A percentile compares a stretch with the other conserved stretches of the same genome.
Evolutionary conservation across 352 stramenopile species (phyloP).

Genomic region (Phytophthora niederhauseri): DNA sequence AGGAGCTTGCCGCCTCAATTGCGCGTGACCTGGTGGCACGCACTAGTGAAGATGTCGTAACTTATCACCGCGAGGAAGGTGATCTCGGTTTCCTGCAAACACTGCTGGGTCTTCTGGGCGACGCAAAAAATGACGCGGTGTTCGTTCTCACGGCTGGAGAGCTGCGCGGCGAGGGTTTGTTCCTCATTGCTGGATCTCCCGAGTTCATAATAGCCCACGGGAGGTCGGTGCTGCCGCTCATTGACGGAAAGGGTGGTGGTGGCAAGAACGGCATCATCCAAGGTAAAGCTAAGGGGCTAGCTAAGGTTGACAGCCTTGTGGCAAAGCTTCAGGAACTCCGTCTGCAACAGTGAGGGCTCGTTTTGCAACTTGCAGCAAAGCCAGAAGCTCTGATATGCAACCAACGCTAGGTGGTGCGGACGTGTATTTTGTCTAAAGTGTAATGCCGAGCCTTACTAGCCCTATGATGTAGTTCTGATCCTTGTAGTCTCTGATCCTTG

Average conservation of each 20-base stretch:
- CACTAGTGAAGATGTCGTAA: slow-evolving; percentile 37
- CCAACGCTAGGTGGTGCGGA: neutral
- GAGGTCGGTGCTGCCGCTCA: slow-evolving; percentile 55
- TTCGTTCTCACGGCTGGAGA: slow-evolving; percentile 64
- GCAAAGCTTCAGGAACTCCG: slow-evolving; percentile 53
- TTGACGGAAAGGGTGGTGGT: slow-evolving; percentile 78
- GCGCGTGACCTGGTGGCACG: slow-evolving; percentile 50
- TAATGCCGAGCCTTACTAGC: slow-evolving; percentile 6
- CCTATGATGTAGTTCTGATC: neutral
- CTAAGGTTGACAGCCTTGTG: slow-evolving; percentile 51
- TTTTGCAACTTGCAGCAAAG: neutral
- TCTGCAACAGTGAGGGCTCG: slow-evolving; percentile 29
- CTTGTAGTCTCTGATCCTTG: neutral
- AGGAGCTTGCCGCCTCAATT: slow-evolving; percentile 65
- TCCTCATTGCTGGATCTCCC: slow-evolving; percentile 65
- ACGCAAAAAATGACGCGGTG: slow-evolving; percentile 43
- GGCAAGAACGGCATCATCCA: slow-evolving; percentile 81
- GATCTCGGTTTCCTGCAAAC: slow-evolving; percentile 77
- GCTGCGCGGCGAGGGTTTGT: slow-evolving; percentile 56
- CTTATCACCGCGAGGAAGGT: slow-evolving; percentile 65
- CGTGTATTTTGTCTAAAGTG: slow-evolving; percentile 25
- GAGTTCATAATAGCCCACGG: slow-evolving; percentile 64
- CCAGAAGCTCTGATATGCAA: neutral
- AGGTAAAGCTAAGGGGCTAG: slow-evolving; percentile 71
- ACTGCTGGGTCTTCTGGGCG: slow-evolving; percentile 52